Evolutionary conservation across 306 rosid genomes (phyloP), one percentile per base, ranked within the genome.

Genomic region (Malus fusca): DNA sequence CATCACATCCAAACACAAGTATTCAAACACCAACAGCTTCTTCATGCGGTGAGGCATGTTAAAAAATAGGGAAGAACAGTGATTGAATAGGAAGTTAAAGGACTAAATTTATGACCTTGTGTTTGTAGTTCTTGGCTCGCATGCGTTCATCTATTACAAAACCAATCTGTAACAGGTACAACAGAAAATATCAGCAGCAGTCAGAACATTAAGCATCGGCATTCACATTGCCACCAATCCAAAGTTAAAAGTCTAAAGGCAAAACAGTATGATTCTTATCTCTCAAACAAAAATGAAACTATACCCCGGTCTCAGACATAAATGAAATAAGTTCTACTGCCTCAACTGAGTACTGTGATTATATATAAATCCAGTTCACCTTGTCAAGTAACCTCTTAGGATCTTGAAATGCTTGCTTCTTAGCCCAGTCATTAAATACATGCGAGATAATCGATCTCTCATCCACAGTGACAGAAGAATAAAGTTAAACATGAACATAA

Each of bases 81-180:
- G 5, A 43, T 37, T 65, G 31, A 21, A 68, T 25, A 5, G 42
- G 21, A 66, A 75, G 7, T 53, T 66, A 35, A 72, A 26, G 44
- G 46, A 58, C 62, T 35, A 68, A 75, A 63, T 68, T 23, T 67
- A 55, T 37, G 33, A 93, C 98, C 98, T 91, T 93, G 84, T 87
- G 73, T 76, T 90, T 93, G 89, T 85, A 85, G 84, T 74, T 87
- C 86, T 88, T 91, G 74, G 81, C 90, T 84, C 89, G 85, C 22
- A 94, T 89, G 73, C 96, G 94, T 79, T 94, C 98, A 73, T 94
- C 98, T 70, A 94, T 90, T 73, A 93, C 88, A 88, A 93, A 93
- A 68, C 96, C 90, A 35, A 93, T 89, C 98, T 93, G 89, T 61
- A 74, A 44, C 62, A 75, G 35, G 23, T 67, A 65, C 48, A 84